phyloP scores from a whole-genome alignment of 768 basidiomycete genomes.

The Leccinum subtestaceum region DNA sequence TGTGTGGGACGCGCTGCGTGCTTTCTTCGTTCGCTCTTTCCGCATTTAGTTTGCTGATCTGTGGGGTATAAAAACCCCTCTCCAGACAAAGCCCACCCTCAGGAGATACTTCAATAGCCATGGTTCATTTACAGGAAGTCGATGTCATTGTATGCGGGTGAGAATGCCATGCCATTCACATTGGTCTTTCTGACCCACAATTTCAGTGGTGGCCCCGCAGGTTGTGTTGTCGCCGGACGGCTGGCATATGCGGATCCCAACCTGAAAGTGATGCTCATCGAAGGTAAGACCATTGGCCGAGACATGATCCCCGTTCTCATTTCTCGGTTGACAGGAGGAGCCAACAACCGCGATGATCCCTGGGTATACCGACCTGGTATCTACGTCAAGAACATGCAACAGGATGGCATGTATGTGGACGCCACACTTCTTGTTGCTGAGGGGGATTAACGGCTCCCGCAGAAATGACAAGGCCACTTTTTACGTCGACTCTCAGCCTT shows the following conservation, averaged over 20 bases:
- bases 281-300: conserved; percentile 40
- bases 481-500: conserved; percentile 60
- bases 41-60: conserved; percentile 4
- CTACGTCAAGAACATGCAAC: conserved; percentile 70
- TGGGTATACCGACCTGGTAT: conserved; percentile 75
- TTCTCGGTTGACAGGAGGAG: conserved; percentile 43
- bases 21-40: neutral
- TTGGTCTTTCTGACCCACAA: conserved; percentile 6
- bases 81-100: neutral
- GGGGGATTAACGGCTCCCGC: neutral
- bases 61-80: conserved; percentile 14
- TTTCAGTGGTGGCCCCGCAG: conserved; percentile 59
- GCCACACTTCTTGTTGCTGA: neutral
- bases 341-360: conserved; percentile 70
- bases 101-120: conserved; percentile 15
- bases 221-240: conserved; percentile 65
- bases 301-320: neutral
- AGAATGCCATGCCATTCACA: conserved; percentile 1
- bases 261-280: conserved; percentile 73
- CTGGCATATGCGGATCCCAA: conserved; percentile 70
- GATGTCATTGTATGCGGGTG: conserved; percentile 66
- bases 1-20: neutral
- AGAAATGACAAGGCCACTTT: conserved; percentile 76
- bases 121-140: conserved; percentile 65
- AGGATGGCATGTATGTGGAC: conserved; percentile 56